These are phyloP conservation scores for Phialocephala subalpina DNA, from an alignment of 2,329 filamentous ascomycete species.

Conservation along the genomic window DNA sequence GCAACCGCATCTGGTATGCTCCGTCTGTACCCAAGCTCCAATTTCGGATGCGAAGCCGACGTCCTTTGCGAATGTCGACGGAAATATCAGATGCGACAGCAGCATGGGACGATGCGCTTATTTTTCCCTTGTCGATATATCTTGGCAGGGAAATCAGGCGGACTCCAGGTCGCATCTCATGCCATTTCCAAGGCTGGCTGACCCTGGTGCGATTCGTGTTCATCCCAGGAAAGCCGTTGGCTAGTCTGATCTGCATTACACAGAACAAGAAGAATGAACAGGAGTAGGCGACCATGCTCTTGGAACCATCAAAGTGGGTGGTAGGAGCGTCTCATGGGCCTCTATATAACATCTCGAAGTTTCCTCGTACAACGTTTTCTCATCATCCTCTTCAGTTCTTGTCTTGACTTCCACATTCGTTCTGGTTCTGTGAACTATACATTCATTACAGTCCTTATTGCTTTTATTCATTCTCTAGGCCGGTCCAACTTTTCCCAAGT, in stretches of 20 bases:
- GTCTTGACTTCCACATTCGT: conserved; percentile 33
- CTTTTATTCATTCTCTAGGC: conserved; percentile 31
- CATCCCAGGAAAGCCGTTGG: conserved; percentile 20
- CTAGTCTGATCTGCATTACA: conserved; percentile 19
- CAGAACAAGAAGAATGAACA: conserved; percentile 22
- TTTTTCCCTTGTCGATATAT: conserved; percentile 13
- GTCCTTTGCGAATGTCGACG: conserved; percentile 10
- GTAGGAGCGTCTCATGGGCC: conserved; percentile 6
- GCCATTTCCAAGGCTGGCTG: conserved; percentile 13
- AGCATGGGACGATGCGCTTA: conserved; percentile 15
- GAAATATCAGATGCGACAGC: conserved; percentile 9
- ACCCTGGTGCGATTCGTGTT: conserved; percentile 17
- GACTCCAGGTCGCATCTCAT: conserved; percentile 16
- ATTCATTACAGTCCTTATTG: conserved; percentile 33
- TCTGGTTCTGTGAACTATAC: conserved; percentile 44
- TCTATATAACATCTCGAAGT: conserved; percentile 25
- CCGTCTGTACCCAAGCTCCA: conserved; percentile 8
- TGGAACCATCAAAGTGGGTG: conserved; percentile 11
- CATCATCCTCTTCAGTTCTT: conserved; percentile 27
- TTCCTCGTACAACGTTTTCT: conserved; percentile 20
- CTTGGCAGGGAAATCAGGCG: conserved; percentile 4
- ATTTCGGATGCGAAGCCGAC: conserved; percentile 17
- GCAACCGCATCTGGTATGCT: neutral
- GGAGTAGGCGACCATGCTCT: conserved; percentile 14
- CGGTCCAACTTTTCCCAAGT: conserved; percentile 35